Base-by-base conservation (phyloP, 805 yeast genomes). In the Yarrowia divulgata region DNA sequence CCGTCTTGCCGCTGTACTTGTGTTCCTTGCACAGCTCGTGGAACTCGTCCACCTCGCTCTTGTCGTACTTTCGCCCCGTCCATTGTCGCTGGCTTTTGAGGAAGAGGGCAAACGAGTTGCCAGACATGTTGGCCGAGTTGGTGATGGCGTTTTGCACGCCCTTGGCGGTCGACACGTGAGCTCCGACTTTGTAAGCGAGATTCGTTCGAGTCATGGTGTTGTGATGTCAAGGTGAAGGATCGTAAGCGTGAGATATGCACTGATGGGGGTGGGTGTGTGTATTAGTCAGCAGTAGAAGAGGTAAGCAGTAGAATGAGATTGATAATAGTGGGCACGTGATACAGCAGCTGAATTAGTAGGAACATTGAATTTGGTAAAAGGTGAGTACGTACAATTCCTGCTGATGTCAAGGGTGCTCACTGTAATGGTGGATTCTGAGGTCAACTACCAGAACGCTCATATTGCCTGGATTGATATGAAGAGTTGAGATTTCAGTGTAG, bases 21-120 rank as follows among this genome's bases (percentile, higher is more conserved):
- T 83, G 83, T 69, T 85, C 79, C 68, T 83, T 79, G 76, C 97
- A 92, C 23, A 87, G 80, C 8, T 81, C 80, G 71, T 84, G 84
- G 79, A 95, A 95, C 71, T 86, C 85, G 3, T 76, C 77, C 12
- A 89, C 88, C 76, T 91, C 97, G 32, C 86, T 88, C 18, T 82
- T 82, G 14, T 88, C 83, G 71, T 88, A 85, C 70, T 86, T 89
- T 19, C 97, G 94, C 1, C 97, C 88, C 1, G 85, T 90, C 98
- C 98, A 95, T 76, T 90, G 86, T 71, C 97, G 85, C 40, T 97
- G 98, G 67, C 91, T 90, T 76, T 93, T 93, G 72, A 95, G 81
- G 77, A 95, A 95, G 73, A 95, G 79, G 0, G 98, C 98, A 82
- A 95, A 93, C 57, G 96, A 85, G 74, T 91, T 91, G 69, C 90